phyloP scores from a whole-genome alignment of 192 early-diverging fungal genomes.

The Funneliformis mosseae region DNA sequence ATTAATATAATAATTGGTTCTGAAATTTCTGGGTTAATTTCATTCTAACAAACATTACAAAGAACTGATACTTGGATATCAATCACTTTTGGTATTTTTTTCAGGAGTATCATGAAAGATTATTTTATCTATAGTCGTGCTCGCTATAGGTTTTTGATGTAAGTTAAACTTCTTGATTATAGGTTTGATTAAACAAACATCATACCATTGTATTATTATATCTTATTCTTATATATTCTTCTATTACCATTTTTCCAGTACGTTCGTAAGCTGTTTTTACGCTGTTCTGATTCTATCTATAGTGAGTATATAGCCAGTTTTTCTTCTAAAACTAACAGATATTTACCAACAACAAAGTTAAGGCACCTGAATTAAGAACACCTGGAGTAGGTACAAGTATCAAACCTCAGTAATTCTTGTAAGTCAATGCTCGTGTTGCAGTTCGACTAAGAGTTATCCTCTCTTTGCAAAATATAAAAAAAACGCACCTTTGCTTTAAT shows the following conservation, averaged over 20 bases:
- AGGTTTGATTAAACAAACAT: neutral
- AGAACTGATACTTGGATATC: neutral
- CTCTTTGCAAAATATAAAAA: neutral
- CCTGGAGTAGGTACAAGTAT: neutral
- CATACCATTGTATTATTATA: neutral
- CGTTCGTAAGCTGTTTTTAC: neutral
- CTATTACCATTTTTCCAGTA: neutral
- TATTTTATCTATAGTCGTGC: neutral
- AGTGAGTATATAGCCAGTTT: neutral
- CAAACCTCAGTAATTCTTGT: neutral
- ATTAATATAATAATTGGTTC: neutral
- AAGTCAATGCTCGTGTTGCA: neutral
- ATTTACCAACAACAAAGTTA: too few relatives aligned
- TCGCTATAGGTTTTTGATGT: neutral
- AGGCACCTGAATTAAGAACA: neutral
- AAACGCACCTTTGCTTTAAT: neutral
- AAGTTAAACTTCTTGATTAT: neutral
- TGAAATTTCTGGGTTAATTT: constrained; percentile 5
- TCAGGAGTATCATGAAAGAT: neutral
- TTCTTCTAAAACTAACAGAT: too few relatives aligned
- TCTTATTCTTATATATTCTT: neutral
- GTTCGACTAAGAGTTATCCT: neutral
- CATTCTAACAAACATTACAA: neutral
- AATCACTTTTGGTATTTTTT: neutral
- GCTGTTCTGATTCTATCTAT: neutral